Evolutionary conservation across 2,329 filamentous ascomycete species (phyloP), one percentile per base, ranked within the genome.

Genomic region (Ophioceras dolichostomum): DNA sequence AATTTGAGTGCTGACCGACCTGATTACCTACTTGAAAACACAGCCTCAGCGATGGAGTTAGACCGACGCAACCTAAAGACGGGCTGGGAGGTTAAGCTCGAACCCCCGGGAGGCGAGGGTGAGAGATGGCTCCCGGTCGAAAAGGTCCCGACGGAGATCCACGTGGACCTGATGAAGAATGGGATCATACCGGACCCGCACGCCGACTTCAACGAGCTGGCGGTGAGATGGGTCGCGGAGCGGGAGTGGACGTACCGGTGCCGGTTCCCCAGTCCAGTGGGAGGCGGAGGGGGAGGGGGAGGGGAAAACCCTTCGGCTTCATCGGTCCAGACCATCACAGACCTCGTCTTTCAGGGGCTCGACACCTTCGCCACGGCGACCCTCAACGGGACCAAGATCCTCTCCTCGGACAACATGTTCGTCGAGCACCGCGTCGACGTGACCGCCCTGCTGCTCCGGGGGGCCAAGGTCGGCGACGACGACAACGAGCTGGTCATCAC

Each of bases 381-480:
- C 9, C 59, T 80, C 14, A 76, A 79, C 45, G 70, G 62, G 9
- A 47, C 57, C 1, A 50, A 58, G 19, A 67, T 80, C 7, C 57
- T 79, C 10, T 52, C 64, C 42, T 67, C 67, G 9, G 70, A 76
- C 43, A 80, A 79, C 52, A 79, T 79, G 75, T 79, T 76, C 47
- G 48, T 75, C n/a, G 62, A 65, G 7, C 62, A 79, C 44, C 65
- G 74, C 1, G 53, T 77, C 16, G 53, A 70, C 39, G 57, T 80
- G 21, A 66, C 62, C 0, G 45, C 58, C 3, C 45, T 56, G 9
- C 46, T 74, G 27, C 47, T 59, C n/a, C 38, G 47, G 4, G n/a
- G n/a, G n/a, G 46, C 47, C 6, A 30, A 20, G 14, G 21, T 36
- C 10, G 17, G 34, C 21, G 32, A 37, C 1, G 32, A 48, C 6